Evolutionary conservation across 352 stramenopile genomes (phyloP), one percentile per base, ranked within the genome.

Genomic region (Phytophthora ohioensis): DNA sequence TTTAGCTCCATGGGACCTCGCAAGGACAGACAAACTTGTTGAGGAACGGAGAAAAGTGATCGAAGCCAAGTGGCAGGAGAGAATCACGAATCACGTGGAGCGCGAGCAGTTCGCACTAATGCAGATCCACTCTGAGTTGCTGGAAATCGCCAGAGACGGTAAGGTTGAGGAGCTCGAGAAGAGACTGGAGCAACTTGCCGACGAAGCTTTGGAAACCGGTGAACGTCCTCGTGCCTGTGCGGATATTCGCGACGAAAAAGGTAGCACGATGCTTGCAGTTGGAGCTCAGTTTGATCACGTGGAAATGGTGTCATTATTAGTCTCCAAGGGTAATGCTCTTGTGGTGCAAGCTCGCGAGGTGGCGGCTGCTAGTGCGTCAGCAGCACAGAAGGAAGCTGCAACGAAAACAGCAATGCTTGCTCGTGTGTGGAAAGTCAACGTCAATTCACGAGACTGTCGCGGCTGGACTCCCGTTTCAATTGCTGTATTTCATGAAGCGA

Each of bases 401-500:
- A 72, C 60, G n/a, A 71, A 72, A 39, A 67, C 74, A 31, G 54
- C 67, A n/a, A 53, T 84, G 52, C 73, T 91, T 10, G 68, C 71
- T 17, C 84, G 84, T 21, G 69, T 84, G 1, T 81, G 86, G 59
- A 91, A 91, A 57, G 76, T 80, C 5, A 92, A 91, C 35, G 80
- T 92, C 12, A 93, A 92, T 27, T 80, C 85, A 0, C 77, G 89
- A 0, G 91, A 97, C 64, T 81, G 79, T 47, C 92, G 94, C 21
- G 91, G 92, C 2, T 98, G 92, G 91, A 97, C 88, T 30, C 85
- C 90, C 0, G 79, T 91, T 9, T 73, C 87, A 30, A 93, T 98
- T 38, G 90, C 90, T 5, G 87, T 96, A 2, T 98, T 97, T 64
- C 91, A 97, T 64, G 88, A 94, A 47, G 76, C 88, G 4, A 97